A percentile compares a stretch with the other conserved stretches of the same genome.
Evolutionary conservation across 192 early-diverging fungal genomes (phyloP).

Genomic region (Kickxella alabastrina): DNA sequence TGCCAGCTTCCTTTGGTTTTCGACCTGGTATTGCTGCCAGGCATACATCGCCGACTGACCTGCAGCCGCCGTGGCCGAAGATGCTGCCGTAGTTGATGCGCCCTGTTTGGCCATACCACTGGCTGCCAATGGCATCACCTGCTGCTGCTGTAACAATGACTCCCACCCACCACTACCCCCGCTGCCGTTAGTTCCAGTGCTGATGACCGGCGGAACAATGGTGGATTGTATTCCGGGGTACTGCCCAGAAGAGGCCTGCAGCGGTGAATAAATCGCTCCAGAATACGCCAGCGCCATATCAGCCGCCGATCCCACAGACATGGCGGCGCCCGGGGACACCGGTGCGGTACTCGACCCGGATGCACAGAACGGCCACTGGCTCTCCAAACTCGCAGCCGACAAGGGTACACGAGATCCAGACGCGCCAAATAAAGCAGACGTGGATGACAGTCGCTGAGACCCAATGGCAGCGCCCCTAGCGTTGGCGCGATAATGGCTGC

Average conservation of each 20-base stretch:
- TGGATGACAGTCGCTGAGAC: too few relatives aligned
- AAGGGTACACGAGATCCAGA: too few relatives aligned
- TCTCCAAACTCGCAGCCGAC: too few relatives aligned
- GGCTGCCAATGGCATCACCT: not conserved
- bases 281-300: too few relatives aligned
- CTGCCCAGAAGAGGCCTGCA: too few relatives aligned
- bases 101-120: not conserved
- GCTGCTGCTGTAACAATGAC: not conserved
- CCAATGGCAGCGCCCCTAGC: conserved; percentile 19
- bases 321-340: conserved; percentile 5
- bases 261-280: too few relatives aligned
- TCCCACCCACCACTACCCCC: too few relatives aligned
- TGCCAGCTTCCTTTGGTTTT: conserved; percentile 27
- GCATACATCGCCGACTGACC: conserved; percentile 16
- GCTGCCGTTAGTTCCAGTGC: too few relatives aligned
- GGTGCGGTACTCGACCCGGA: conserved; percentile 13
- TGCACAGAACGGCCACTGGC: conserved; percentile 1
- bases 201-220: too few relatives aligned
- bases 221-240: too few relatives aligned
- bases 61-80: not conserved
- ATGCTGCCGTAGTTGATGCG: not conserved
- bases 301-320: too few relatives aligned
- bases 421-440: too few relatives aligned
- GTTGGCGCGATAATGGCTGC: not conserved
- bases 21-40: conserved; percentile 45